phyloP scores from a whole-genome alignment of 164 flowering plant genomes.

The Paratinospora sagittata region DNA sequence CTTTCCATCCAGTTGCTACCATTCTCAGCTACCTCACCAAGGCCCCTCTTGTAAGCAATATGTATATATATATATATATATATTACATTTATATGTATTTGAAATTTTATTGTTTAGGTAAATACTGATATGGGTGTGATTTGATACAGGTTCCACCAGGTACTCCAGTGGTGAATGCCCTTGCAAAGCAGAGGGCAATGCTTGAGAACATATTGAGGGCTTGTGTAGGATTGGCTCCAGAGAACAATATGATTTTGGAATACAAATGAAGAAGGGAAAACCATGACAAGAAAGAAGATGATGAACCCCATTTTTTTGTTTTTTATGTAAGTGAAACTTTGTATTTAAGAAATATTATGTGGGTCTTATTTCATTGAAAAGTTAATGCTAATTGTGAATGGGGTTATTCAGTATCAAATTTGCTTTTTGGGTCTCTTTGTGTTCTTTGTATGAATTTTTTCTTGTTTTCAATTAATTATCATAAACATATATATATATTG shows the following conservation, averaged over 20 bases:
- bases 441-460: too few relatives aligned
- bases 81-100: neutral
- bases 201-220: slow-evolving; percentile 98
- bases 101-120: neutral
- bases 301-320: neutral
- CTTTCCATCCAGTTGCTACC: slow-evolving; percentile 98
- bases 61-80: neutral
- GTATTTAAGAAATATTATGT: too few relatives aligned
- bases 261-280: slow-evolving; percentile 25
- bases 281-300: neutral
- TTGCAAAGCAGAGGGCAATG: slow-evolving; percentile 97
- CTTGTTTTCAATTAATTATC: too few relatives aligned
- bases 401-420: too few relatives aligned
- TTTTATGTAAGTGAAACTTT: neutral
- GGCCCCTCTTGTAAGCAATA: slow-evolving; percentile 82
- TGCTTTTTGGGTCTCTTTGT: too few relatives aligned
- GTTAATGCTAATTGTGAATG: too few relatives aligned
- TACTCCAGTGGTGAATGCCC: slow-evolving; percentile 97
- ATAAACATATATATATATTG: too few relatives aligned
- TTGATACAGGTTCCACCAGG: slow-evolving; percentile 85
- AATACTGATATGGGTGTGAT: neutral
- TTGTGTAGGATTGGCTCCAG: slow-evolving; percentile 94
- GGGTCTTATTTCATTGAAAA: too few relatives aligned
- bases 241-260: slow-evolving; percentile 68
- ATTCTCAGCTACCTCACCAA: slow-evolving; percentile 97